Evolutionary conservation across 192 early-diverging fungal species (phyloP), one percentile per base, ranked within the genome.

Genomic region (Linnemannia hyalina): DNA sequence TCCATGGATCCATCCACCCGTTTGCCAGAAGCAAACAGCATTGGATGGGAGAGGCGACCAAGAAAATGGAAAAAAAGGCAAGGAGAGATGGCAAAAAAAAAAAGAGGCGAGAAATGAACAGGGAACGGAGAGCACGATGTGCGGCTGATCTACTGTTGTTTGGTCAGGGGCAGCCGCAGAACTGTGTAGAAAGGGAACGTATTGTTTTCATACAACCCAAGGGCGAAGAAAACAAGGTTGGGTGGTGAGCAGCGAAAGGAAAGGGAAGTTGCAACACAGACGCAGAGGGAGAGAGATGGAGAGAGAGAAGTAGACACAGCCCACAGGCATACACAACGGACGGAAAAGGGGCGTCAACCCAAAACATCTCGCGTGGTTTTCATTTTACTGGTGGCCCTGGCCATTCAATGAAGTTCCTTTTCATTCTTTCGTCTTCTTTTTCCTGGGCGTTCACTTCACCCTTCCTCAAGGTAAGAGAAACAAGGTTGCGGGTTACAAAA

Each of bases 151-250:
- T 15, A 16, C 20, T 16, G 16, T 32, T 65, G 3, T 23, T n/a
- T 65, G 60, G 60, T 65, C 60, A n/a, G 60, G 60, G 60, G 60
- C 60, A 65, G 60, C 60, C n/a, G 60, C 60, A 65, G 60, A 15
- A 32, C 0, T 35, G 26, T 32, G 60, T 13, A 65, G 23, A 32
- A 65, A 65, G 11, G 26, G 11, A 10, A 32, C 29, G 29, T 26
- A 65, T 15, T 65, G 60, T 15, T 32, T 32, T 65, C 60, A 35
- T 52, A 52, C 49, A 52, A 22, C 49, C 0, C 29, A 65, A 65
- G 26, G 29, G n/a, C n/a, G 26, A 65, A 32, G 55, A 11, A 65
- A 65, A 65, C 60, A 65, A 65, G 60, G 60, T 65, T 65, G 29
- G 60, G 11, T 32, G 11, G 29, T 15, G 29, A 65, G 26, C 60